phyloP scores from a whole-genome alignment of 1,139 yeast species.

The Candida buenavistaensis region DNA sequence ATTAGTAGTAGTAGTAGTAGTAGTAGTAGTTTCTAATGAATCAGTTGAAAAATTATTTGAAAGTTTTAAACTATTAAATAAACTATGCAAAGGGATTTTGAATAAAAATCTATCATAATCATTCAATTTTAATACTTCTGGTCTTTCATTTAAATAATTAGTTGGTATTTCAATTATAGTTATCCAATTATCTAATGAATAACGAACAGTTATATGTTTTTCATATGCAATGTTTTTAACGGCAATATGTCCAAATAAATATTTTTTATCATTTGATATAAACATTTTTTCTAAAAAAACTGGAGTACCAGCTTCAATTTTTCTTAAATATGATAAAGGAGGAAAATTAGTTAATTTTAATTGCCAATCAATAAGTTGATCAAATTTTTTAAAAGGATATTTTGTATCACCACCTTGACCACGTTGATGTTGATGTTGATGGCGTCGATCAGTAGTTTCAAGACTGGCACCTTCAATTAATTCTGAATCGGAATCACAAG shows the following conservation, averaged over 20 bases:
- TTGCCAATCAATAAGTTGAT: slow-evolving; percentile 42
- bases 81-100: slow-evolving; percentile 45
- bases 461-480: slow-evolving; percentile 10
- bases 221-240: slow-evolving; percentile 68
- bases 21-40: slow-evolving; percentile 8
- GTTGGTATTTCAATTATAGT: slow-evolving; percentile 73
- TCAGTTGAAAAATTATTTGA: slow-evolving; percentile 11
- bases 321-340: slow-evolving; percentile 34
- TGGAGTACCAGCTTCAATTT: slow-evolving; percentile 38
- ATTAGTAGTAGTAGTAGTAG: no score
- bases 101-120: slow-evolving; percentile 62
- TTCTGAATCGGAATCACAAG: slow-evolving; percentile 8
- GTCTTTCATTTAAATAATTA: slow-evolving; percentile 57
- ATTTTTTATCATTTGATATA: slow-evolving; percentile 55
- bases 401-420: slow-evolving; percentile 23
- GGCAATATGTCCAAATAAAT: slow-evolving; percentile 70
- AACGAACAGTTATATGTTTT: slow-evolving; percentile 62
- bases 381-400: slow-evolving; percentile 21
- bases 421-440: slow-evolving; percentile 15
- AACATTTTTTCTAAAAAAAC: slow-evolving; percentile 68
- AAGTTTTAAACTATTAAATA: slow-evolving; percentile 32
- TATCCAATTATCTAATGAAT: slow-evolving; percentile 72
- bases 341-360: slow-evolving; percentile 51
- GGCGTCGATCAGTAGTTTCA: slow-evolving; percentile 16
- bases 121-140: slow-evolving; percentile 49